Conservation (phyloP, 2,329 filamentous ascomycete species). For the Cordyceps tenuipes region DNA sequence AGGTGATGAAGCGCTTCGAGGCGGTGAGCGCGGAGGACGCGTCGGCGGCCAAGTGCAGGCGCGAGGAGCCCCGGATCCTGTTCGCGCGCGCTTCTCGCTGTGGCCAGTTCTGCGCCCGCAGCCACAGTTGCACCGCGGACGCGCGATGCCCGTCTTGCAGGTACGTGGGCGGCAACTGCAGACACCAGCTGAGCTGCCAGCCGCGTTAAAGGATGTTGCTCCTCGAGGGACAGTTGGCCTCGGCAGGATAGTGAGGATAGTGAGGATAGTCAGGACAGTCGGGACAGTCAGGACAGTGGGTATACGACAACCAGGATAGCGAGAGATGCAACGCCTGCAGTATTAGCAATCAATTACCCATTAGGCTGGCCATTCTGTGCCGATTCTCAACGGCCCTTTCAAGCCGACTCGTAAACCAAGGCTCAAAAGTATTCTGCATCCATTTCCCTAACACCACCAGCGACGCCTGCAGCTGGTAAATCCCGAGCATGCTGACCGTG, state of each 20-base stretch:
- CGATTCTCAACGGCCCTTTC: neutral
- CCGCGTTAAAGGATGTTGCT: neutral
- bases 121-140: conserved; percentile 9
- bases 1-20: neutral
- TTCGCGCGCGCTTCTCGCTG: conserved; percentile 12
- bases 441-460: neutral
- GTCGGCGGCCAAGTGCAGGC: neutral
- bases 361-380: too few relatives aligned
- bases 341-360: too few relatives aligned
- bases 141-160: conserved; percentile 8
- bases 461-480: neutral
- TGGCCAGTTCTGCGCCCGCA: conserved; percentile 12
- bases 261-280: too few relatives aligned
- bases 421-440: neutral
- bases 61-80: neutral
- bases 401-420: neutral
- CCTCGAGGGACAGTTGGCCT: neutral
- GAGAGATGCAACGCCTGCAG: too few relatives aligned
- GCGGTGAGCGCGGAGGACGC: neutral
- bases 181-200: conserved; percentile 12
- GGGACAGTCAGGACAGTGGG: too few relatives aligned
- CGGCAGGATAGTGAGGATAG: neutral
- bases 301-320: too few relatives aligned
- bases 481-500: neutral
- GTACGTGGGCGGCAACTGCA: conserved; percentile 7